A percentile compares a stretch with the other conserved stretches of the same genome.
Evolutionary conservation across 805 yeast genomes (phyloP).

Genomic region (Cyberlindnera amylophila): DNA sequence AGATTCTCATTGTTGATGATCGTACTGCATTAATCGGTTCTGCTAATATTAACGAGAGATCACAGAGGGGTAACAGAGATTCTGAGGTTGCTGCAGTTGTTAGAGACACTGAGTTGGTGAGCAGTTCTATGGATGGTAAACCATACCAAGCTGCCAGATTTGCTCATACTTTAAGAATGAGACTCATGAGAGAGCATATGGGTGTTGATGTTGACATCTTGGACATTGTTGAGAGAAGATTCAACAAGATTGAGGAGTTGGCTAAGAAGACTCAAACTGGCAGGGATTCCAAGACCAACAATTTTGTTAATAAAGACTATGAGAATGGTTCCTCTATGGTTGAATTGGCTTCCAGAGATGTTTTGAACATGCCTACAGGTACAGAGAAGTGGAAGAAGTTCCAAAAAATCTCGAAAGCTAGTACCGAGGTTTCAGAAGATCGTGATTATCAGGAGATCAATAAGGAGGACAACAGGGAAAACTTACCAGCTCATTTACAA

Average conservation of each 20-base stretch:
- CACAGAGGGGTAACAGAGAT: constrained; percentile 91
- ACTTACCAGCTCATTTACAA: constrained; percentile 22
- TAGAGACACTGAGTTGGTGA: constrained; percentile 72
- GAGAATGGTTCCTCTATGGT: constrained; percentile 59
- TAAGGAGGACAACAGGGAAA: constrained; percentile 22
- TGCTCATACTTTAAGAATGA: constrained; percentile 82
- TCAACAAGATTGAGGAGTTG: constrained; percentile 38
- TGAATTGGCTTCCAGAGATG: constrained; percentile 69
- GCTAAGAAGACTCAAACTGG: constrained; percentile 29
- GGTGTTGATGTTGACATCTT: constrained; percentile 89
- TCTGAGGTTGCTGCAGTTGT: constrained; percentile 90
- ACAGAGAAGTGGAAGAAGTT: constrained; percentile 41
- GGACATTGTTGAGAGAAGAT: constrained; percentile 76
- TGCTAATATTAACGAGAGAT: constrained; percentile 95
- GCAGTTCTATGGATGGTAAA: constrained; percentile 71
- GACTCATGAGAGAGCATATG: constrained; percentile 94
- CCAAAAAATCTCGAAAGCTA: constrained; percentile 4
- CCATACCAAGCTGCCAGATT: constrained; percentile 81
- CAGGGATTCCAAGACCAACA: constrained; percentile 40
- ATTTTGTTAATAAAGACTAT: constrained; percentile 33
- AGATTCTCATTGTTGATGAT: constrained; percentile 88
- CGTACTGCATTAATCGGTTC: constrained; percentile 92
- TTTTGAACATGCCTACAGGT: constrained; percentile 48
- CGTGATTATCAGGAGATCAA: constrained; percentile 24
- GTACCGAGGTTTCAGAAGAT: constrained; percentile 12